Evolutionary conservation across 2,329 filamentous ascomycete genomes (phyloP), one percentile per base, ranked within the genome.

Genomic region (Coniochaeta prunicola): DNA sequence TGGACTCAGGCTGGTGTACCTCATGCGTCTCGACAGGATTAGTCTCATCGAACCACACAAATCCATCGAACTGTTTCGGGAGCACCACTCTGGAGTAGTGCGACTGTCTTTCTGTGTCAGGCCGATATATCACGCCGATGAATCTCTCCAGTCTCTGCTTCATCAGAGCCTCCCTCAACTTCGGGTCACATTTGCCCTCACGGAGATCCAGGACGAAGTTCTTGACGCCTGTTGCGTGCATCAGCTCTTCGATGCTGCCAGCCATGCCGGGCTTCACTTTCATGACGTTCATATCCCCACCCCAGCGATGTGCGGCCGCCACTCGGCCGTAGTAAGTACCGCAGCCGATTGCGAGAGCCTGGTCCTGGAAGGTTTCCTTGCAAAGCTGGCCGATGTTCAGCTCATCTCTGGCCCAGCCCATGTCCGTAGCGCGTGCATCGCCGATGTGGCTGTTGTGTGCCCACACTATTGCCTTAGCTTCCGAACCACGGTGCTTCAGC

Each of bases 371-470:
- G 12, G 69, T 63, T 64, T 80, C 73, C 26, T 76, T 74, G 64
- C 77, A 81, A n/a, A 82, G 66, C 66, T 82, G 80, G 0, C 80
- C 80, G n/a, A 82, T 70, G 61, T 81, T 82, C 54, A 80, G 65
- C 65, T 81, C 77, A 8, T 73, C 73, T 19, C 71, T 67, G 3
- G 69, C 65, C 34, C 65, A 68, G 10, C 77, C 75, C 78, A 80
- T 80, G 58, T 73, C 75, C 6, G 78, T 81, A 34, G 73, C 76
- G 17, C 79, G 72, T n/a, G 79, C 79, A 62, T 82, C 80, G n/a
- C 79, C 80, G 12, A 80, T 66, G 56, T 82, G 80, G 56, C 74
- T 78, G 60, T 80, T 81, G 62, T 81, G 79, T 28, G 80, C 79
- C 79, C 79, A 83, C 12, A 82, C 75, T 4, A 82, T 73, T 0